These are phyloP conservation scores for Rhododendron ovatum DNA, from an alignment of 148 eudicot genomes.

Conservation along the genomic window DNA sequence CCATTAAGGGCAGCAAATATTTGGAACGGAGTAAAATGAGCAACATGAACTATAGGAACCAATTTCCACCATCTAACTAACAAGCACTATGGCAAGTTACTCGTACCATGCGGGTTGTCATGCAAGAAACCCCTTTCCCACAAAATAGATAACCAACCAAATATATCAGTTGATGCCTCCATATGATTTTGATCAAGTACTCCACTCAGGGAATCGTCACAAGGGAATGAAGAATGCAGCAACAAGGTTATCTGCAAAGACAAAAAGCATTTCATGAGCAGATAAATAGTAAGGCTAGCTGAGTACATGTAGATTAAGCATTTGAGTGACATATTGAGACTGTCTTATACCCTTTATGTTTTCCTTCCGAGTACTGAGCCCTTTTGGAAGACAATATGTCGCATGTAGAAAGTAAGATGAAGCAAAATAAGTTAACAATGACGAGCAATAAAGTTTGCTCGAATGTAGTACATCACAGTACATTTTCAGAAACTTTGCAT, in stretches of 20 bases:
- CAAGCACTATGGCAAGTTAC: not conserved
- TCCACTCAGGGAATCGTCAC: conserved; percentile 25
- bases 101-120: conserved; percentile 84
- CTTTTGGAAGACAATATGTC: not conserved
- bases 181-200: conserved; percentile 26
- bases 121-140: conserved; percentile 95
- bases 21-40: not conserved
- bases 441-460: not conserved
- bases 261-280: conserved; percentile 7
- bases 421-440: not conserved
- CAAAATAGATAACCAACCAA: conserved; percentile 70
- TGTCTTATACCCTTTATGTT: not conserved
- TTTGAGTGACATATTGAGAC: not conserved
- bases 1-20: not conserved
- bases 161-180: conserved; percentile 40
- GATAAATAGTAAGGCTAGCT: not conserved
- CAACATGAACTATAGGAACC: not conserved
- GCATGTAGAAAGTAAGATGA: not conserved
- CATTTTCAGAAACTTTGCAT: not conserved
- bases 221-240: conserved; percentile 41
- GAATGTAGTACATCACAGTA: not conserved
- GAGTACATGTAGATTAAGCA: not conserved
- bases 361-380: not conserved
- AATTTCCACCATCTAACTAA: conserved; percentile 1
- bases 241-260: conserved; percentile 61